Evolutionary conservation across 331 rosid species (phyloP).

Genomic region (Stylosanthes scabra): DNA sequence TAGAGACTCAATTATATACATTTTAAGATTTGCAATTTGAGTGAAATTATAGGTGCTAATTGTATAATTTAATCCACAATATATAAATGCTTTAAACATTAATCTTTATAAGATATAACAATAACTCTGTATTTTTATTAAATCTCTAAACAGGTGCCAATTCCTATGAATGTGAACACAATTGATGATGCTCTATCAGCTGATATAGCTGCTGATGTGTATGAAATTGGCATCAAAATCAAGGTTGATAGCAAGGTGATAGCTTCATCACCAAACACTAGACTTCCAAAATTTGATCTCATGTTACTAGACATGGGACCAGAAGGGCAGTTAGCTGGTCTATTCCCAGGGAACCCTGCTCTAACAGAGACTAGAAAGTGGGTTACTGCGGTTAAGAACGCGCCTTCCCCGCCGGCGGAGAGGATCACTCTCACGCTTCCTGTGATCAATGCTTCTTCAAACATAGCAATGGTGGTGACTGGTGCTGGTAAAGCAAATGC

Average conservation of each 20-base stretch:
- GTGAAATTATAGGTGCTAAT: too few relatives aligned
- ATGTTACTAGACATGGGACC: conserved; percentile 90
- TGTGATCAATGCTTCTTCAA: conserved; percentile 70
- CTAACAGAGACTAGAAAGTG: conserved; percentile 63
- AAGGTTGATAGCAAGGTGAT: conserved; percentile 59
- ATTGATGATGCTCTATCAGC: conserved; percentile 77
- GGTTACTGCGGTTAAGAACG: conserved; percentile 68
- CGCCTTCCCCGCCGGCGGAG: conserved; percentile 79
- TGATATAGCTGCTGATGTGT: conserved; percentile 86
- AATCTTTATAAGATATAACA: too few relatives aligned
- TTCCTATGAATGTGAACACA: conserved; percentile 59
- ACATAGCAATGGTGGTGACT: conserved; percentile 74
- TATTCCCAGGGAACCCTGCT: conserved; percentile 76
- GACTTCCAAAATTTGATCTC: conserved; percentile 80
- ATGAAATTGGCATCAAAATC: conserved; percentile 60
- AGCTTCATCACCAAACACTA: conserved; percentile 46
- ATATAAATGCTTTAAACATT: too few relatives aligned
- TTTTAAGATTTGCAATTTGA: too few relatives aligned
- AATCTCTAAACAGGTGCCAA: conserved; percentile 59
- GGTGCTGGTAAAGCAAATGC: conserved; percentile 76
- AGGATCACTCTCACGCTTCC: conserved; percentile 85
- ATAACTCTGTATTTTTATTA: too few relatives aligned
- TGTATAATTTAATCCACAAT: too few relatives aligned
- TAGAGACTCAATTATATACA: too few relatives aligned
- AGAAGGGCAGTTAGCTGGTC: conserved; percentile 88